Evolutionary conservation across 2,329 filamentous ascomycete genomes (phyloP), one percentile per base, ranked within the genome.

Genomic region (Xylariomycetidae sp.): DNA sequence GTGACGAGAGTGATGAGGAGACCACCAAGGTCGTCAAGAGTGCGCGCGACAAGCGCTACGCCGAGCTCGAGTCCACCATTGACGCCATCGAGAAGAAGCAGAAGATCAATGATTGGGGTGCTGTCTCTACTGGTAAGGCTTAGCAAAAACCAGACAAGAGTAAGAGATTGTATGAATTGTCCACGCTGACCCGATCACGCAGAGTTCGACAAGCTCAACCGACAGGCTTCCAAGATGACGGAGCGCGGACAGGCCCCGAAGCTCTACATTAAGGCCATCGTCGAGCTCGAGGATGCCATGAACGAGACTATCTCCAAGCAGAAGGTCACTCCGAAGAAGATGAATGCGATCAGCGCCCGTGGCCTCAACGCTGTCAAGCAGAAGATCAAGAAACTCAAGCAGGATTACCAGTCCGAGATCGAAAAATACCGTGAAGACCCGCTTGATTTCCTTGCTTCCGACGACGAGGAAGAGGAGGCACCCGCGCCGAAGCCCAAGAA

Each of bases 341-440:
- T 96, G 89, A 98, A 95, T 68, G 88, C 89, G 42, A 92, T 82
- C 57, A 93, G 90, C 58, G 84, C 88, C 47, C 86, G 88, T 65
- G 88, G 89, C 54, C 76, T 98, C 55, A 98, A 96, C 62, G 87
- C 89, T 43, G 85, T 96, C 56, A 94, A 95, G 69, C 92, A 98
- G 64, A 89, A 89, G 68, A 87, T 98, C 70, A 89, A 90, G 78
- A 96, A 95, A 77, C 90, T 90, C 68, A 94, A 90, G 74, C 93
- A 94, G 68, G 90, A 96, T 46, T 90, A 90, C 66, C 78, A 86
- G 56, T 70, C 75, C 42, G 85, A 95, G 10, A 82, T 98, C 52
- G 87, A 95, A 50, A 76, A 81, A 44, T 98, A 90, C 70, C 76
- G 85, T 48, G 81, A 77, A 44, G 79, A 94, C 61, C 52, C 52